These are phyloP conservation scores for Ustilago curta DNA, from an alignment of 1,284 basidiomycete genomes.

Conservation along the genomic window DNA sequence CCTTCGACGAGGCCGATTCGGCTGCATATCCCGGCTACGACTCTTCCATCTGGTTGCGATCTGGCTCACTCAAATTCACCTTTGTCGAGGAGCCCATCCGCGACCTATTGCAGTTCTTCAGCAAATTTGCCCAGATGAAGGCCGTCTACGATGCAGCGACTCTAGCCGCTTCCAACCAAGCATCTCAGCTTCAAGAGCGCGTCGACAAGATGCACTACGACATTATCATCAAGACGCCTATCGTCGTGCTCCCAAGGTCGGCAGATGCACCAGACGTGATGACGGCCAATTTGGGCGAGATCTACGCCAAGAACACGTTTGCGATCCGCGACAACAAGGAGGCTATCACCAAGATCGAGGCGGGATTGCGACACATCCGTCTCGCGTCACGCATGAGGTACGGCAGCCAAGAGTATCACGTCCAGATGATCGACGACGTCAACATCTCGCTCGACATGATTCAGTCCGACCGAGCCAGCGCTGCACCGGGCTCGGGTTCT, in stretches of 20 bases:
- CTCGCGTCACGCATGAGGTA: conserved; percentile 71
- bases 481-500: conserved; percentile 7
- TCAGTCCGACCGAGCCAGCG: conserved; percentile 71
- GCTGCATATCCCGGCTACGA: conserved; percentile 83
- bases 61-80: conserved; percentile 91
- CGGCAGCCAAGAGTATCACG: conserved; percentile 56
- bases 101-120: conserved; percentile 84
- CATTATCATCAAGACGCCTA: conserved; percentile 89
- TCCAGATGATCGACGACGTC: conserved; percentile 92
- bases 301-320: conserved; percentile 84
- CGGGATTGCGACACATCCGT: conserved; percentile 86
- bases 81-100: conserved; percentile 89
- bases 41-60: conserved; percentile 83
- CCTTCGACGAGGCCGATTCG: conserved; percentile 77
- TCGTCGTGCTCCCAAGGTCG: conserved; percentile 87
- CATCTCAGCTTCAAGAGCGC: conserved; percentile 75
- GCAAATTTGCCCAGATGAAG: conserved; percentile 81
- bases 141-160: conserved; percentile 95
- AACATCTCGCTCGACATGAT: conserved; percentile 79
- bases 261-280: conserved; percentile 79
- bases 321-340: conserved; percentile 69
- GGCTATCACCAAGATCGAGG: conserved; percentile 73
- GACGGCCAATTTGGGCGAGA: conserved; percentile 87
- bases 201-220: conserved; percentile 86
- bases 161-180: conserved; percentile 89